Percentiles rank a stretch among this genome's conserved stretches.
phyloP scores from a whole-genome alignment of 2,329 filamentous ascomycete genomes.

The Fusarium sp. region DNA sequence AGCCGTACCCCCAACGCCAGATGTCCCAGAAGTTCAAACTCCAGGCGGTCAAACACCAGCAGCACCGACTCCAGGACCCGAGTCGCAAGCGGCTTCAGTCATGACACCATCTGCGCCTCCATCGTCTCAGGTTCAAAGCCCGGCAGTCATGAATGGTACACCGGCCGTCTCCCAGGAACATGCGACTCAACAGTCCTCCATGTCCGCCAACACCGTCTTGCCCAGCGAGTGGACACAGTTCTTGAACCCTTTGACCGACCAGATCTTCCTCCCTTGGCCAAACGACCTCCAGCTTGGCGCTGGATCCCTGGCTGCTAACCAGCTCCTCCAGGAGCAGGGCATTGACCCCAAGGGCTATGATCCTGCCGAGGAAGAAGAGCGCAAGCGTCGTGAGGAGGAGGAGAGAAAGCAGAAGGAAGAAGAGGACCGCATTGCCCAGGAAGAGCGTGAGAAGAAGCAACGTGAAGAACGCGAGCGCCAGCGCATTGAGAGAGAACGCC shows the following conservation, averaged over 20 bases:
- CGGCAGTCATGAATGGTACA: conserved; percentile 47
- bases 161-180: conserved; percentile 43
- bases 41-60: conserved; percentile 46
- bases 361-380: conserved; percentile 63
- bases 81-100: conserved; percentile 43
- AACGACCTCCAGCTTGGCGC: conserved; percentile 72
- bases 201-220: conserved; percentile 52
- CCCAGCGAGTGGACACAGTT: conserved; percentile 59
- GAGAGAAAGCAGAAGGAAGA: conserved; percentile 58
- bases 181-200: conserved; percentile 47
- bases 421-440: conserved; percentile 55
- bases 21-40: conserved; percentile 40
- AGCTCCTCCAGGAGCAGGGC: conserved; percentile 69
- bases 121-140: conserved; percentile 48
- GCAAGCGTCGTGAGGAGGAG: conserved; percentile 61
- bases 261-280: conserved; percentile 81
- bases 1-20: conserved; percentile 45
- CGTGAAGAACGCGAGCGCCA: conserved; percentile 52
- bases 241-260: conserved; percentile 65
- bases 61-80: conserved; percentile 45
- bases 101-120: conserved; percentile 47
- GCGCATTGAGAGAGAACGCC: conserved; percentile 54
- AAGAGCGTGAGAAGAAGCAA: conserved; percentile 55
- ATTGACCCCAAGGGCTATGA: conserved; percentile 70
- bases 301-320: conserved; percentile 72